Evolutionary conservation across 192 early-diverging fungal genomes (phyloP).

Genomic region (Paraglomus brasilianum): DNA sequence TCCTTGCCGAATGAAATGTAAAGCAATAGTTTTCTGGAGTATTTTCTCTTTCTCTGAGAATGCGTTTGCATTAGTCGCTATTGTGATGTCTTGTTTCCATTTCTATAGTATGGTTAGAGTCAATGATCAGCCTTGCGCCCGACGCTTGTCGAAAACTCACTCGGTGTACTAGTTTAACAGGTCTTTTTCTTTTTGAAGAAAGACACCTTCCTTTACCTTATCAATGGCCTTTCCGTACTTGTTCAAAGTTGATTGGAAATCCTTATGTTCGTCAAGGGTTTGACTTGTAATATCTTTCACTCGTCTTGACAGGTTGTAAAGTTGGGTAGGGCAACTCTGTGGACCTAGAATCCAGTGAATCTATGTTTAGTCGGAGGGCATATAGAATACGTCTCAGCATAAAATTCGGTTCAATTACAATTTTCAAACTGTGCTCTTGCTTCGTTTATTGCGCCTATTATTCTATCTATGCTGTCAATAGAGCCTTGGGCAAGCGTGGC

Average conservation of each 20-base stretch:
- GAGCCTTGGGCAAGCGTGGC: slow-evolving; percentile 46
- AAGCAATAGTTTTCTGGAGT: slow-evolving; percentile 61
- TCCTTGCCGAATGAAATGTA: slow-evolving; percentile 86
- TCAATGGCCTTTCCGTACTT: slow-evolving; percentile 78
- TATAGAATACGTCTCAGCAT: slow-evolving; percentile 1
- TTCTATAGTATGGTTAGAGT: slow-evolving; percentile 37
- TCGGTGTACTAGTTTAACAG: neutral
- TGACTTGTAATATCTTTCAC: slow-evolving; percentile 36
- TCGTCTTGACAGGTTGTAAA: slow-evolving; percentile 29
- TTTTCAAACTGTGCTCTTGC: slow-evolving; percentile 42
- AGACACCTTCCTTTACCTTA: slow-evolving; percentile 45
- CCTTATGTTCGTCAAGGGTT: slow-evolving; percentile 58
- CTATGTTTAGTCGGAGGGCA: no score
- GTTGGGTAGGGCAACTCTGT: slow-evolving; percentile 1
- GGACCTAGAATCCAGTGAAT: slow-evolving; percentile 32
- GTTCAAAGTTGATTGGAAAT: slow-evolving; percentile 56
- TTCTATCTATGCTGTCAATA: slow-evolving; percentile 42
- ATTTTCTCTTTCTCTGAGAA: slow-evolving; percentile 69
- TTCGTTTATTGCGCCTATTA: slow-evolving; percentile 44
- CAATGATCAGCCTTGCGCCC: neutral
- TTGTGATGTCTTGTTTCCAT: slow-evolving; percentile 67
- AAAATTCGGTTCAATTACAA: slow-evolving; percentile 23
- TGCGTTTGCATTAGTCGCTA: slow-evolving; percentile 65
- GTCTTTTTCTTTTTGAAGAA: neutral
- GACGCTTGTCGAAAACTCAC: slow-evolving; percentile 12